Evolutionary conservation across 73 alveolate genomes (phyloP).

Genomic region (Uronychia binucleata): DNA sequence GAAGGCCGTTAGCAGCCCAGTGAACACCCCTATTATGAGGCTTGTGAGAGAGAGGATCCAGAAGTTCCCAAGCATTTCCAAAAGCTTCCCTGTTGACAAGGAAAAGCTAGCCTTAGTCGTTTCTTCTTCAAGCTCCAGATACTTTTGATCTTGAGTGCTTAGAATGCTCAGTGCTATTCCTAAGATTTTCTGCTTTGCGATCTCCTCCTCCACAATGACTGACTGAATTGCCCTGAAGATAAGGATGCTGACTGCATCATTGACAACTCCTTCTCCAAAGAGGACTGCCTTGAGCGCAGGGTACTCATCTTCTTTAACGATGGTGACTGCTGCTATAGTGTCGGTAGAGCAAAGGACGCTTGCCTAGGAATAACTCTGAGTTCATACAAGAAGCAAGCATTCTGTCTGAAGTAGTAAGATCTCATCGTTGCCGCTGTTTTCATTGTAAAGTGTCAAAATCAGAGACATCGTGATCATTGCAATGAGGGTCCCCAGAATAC

Average conservation of each 20-base stretch:
- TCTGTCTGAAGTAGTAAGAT: neutral
- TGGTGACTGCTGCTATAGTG: constrained; percentile 85
- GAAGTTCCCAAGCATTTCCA: neutral
- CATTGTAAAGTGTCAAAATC: constrained; percentile 36
- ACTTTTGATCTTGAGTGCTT: neutral
- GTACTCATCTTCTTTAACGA: constrained; percentile 74
- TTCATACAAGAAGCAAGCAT: constrained; percentile 14
- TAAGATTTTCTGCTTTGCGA: neutral
- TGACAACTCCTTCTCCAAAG: constrained; percentile 91
- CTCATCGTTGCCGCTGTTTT: neutral
- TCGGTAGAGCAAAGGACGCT: constrained; percentile 85
- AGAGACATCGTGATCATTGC: constrained; percentile 71
- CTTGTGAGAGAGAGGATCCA: neutral
- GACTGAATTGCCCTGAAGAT: constrained; percentile 66
- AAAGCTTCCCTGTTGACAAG: neutral
- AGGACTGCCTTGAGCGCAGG: constrained; percentile 75
- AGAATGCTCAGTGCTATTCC: neutral
- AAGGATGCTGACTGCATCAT: constrained; percentile 87
- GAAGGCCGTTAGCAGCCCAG: constrained; percentile 73
- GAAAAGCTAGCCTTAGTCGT: neutral
- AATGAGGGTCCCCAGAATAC: constrained; percentile 95
- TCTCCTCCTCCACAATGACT: constrained; percentile 52
- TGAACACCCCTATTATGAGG: constrained; percentile 22
- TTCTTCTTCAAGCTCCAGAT: neutral
- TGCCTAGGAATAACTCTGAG: constrained; percentile 63